Conservation (phyloP, 148 eudicot species). For the Rhododendron vialii region DNA sequence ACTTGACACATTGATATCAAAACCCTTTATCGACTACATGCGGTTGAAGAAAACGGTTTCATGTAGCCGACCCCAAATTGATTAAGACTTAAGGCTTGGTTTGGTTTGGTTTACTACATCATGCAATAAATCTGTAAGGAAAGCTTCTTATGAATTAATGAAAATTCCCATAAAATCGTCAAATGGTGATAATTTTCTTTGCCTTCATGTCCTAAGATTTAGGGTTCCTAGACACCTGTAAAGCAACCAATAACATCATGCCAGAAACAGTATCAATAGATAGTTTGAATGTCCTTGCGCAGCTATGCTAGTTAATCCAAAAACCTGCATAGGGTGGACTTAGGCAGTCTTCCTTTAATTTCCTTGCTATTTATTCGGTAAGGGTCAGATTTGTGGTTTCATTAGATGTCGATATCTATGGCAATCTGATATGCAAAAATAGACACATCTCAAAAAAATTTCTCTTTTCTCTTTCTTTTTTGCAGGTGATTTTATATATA, state of each 20-base stretch:
- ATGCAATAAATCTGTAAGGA: not conserved
- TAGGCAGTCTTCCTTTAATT: not conserved
- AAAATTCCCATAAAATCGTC: not conserved
- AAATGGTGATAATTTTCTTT: not conserved
- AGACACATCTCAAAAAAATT: not conserved
- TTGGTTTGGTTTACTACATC: not conserved
- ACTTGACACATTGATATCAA: not conserved
- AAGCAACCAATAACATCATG: not conserved
- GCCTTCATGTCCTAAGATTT: not conserved
- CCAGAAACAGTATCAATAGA: not conserved
- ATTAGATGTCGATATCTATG: not conserved
- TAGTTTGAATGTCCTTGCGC: not conserved
- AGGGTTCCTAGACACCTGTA: not conserved
- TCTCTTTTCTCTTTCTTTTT: not conserved
- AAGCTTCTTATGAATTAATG: not conserved
- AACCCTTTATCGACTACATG: not conserved
- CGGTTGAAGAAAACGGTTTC: not conserved
- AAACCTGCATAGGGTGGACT: not conserved
- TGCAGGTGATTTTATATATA: conserved; percentile 89
- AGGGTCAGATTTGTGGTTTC: not conserved
- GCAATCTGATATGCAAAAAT: not conserved
- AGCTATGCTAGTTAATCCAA: not conserved
- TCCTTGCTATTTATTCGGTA: not conserved
- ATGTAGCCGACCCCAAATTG: not conserved
- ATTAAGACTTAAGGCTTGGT: not conserved